Evolutionary conservation across 495 filamentous ascomycete genomes (phyloP).

Genomic region (Penicillium antarcticum): DNA sequence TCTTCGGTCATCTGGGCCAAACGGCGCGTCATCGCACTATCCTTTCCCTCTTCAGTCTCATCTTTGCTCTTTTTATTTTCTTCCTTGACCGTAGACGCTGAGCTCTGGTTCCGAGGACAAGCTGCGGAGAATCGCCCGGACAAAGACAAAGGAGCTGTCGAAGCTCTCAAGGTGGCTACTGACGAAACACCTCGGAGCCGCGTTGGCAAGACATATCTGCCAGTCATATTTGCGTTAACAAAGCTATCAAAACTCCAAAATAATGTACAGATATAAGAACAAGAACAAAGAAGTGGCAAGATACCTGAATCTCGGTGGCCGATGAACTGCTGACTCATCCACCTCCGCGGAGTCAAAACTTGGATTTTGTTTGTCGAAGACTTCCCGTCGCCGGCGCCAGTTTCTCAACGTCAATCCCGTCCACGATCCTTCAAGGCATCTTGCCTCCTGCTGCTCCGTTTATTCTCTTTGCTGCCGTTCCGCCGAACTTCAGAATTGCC

Average conservation of each 20-base stretch:
- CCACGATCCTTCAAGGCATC: constrained; percentile 15
- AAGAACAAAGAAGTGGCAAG: constrained; percentile 4
- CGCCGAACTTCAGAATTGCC: constrained; percentile 17
- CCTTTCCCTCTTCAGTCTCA: constrained; percentile 17
- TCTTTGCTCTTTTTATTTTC: constrained; percentile 8
- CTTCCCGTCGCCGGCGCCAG: constrained; percentile 11
- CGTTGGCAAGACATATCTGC: constrained; percentile 13
- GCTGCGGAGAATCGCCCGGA: constrained; percentile 20
- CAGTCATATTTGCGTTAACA: constrained; percentile 20
- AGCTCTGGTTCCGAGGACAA: constrained; percentile 19
- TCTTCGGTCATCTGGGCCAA: constrained; percentile 80
- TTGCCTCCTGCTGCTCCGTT: constrained; percentile 6
- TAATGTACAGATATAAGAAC: background rate
- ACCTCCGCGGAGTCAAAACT: constrained; percentile 42
- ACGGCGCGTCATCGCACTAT: constrained; percentile 69
- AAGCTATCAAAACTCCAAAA: background rate
- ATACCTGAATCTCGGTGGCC: background rate
- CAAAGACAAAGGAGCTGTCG: constrained; percentile 11
- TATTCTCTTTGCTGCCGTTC: constrained; percentile 28
- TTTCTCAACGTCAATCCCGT: constrained; percentile 9
- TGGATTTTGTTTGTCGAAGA: constrained; percentile 20
- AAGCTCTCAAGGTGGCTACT: constrained; percentile 10
- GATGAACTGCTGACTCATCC: constrained; percentile 31
- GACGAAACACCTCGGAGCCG: constrained; percentile 14
- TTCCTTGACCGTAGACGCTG: constrained; percentile 12